phyloP scores from a whole-genome alignment of 768 basidiomycete genomes.

The Mycena venus region DNA sequence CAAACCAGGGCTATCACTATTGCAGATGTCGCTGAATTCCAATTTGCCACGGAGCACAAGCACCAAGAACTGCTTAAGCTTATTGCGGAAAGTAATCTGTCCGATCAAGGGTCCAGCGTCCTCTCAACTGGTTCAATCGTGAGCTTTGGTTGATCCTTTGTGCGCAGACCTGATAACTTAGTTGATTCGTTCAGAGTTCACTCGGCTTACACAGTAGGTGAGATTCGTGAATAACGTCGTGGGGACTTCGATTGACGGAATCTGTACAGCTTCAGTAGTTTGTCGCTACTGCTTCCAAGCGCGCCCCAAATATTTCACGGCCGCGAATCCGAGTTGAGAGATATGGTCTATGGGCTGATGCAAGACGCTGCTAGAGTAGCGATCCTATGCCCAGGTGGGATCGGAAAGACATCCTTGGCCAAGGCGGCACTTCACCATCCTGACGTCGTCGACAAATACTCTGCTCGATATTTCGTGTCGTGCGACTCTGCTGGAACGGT shows the following conservation, averaged over 20 bases:
- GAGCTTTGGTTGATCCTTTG: background rate
- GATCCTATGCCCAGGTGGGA: constrained; percentile 6
- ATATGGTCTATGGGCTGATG: background rate
- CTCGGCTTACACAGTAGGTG: background rate
- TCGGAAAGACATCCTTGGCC: constrained; percentile 1
- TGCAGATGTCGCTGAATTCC: background rate
- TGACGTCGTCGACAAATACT: background rate
- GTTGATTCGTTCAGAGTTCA: background rate
- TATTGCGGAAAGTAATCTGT: background rate
- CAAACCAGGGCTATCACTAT: background rate
- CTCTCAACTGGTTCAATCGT: background rate
- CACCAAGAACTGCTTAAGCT: background rate
- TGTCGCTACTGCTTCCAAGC: background rate
- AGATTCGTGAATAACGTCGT: background rate
- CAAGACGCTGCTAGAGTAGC: background rate
- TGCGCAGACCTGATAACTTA: too few relatives aligned
- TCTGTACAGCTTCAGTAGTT: background rate
- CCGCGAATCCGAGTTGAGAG: constrained; percentile 1
- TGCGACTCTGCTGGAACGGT: background rate
- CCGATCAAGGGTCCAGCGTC: background rate
- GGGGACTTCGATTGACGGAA: background rate
- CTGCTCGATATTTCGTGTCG: constrained; percentile 2
- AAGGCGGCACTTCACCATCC: background rate
- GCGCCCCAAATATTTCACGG: constrained; percentile 17
- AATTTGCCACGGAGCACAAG: background rate